A percentile compares a stretch with the other conserved stretches of the same genome.
phyloP scores from a whole-genome alignment of 1,284 basidiomycete species.

The Marasmius sp. region DNA sequence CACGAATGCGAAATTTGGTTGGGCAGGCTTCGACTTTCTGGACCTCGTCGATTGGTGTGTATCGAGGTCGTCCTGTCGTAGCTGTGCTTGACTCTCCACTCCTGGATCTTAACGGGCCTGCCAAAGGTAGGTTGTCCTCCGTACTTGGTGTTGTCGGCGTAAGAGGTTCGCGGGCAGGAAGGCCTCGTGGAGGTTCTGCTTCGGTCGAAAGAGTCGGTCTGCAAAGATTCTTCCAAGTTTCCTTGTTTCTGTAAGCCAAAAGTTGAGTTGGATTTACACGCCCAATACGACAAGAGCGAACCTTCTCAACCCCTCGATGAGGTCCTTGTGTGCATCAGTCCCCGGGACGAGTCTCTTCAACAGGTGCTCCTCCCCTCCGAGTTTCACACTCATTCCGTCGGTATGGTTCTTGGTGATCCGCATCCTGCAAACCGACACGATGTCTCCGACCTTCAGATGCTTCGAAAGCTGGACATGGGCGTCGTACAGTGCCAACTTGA shows the following conservation, averaged over 20 bases:
- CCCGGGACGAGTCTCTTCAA: conserved; percentile 46
- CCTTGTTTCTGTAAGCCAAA: neutral
- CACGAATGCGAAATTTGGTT: conserved; percentile 43
- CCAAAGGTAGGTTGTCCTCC: too few species aligned
- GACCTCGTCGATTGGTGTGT: conserved; percentile 31
- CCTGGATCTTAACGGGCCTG: neutral
- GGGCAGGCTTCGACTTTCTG: conserved; percentile 35
- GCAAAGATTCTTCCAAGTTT: neutral
- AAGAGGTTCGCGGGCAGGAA: neutral
- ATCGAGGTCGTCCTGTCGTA: neutral
- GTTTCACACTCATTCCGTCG: conserved; percentile 38
- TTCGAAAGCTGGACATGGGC: conserved; percentile 44
- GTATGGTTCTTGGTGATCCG: conserved; percentile 39
- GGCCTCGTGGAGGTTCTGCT: too few species aligned
- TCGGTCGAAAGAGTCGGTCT: neutral
- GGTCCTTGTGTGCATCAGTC: neutral
- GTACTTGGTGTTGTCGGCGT: neutral
- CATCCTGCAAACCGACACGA: conserved; percentile 51
- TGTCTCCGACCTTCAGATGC: conserved; percentile 39
- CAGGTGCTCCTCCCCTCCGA: conserved; percentile 58
- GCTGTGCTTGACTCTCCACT: neutral
- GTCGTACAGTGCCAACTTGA: conserved; percentile 53
- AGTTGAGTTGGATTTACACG: neutral
- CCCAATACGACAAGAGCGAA: neutral
- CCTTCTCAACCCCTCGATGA: conserved; percentile 6